Evolutionary conservation across 495 filamentous ascomycete species (phyloP).

Genomic region (Xylaria bambusicola): DNA sequence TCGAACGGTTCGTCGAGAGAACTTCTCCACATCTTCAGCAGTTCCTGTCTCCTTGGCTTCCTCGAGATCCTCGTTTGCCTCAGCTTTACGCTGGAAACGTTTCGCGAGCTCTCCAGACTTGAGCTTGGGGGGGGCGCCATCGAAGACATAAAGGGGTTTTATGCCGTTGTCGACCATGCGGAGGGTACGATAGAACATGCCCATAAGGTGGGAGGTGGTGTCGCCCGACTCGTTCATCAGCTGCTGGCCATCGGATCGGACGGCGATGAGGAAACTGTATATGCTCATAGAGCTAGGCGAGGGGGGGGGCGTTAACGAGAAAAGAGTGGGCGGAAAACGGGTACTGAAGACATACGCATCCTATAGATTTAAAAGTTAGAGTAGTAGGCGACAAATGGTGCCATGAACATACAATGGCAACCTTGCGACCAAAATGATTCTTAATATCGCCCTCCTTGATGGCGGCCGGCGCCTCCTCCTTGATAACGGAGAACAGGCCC

Average conservation of each 20-base stretch:
- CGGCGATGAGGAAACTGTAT: slow-evolving; percentile 97
- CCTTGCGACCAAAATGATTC: slow-evolving; percentile 95
- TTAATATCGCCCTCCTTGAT: slow-evolving; percentile 97
- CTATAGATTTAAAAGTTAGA: slow-evolving; percentile 41
- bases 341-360: slow-evolving; percentile 73
- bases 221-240: slow-evolving; percentile 91
- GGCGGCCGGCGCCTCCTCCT: slow-evolving; percentile 89
- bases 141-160: slow-evolving; percentile 97
- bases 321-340: background rate
- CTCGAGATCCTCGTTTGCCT: slow-evolving; percentile 83
- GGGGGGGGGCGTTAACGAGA: slow-evolving; percentile 27
- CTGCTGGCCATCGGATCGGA: slow-evolving; percentile 94
- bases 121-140: slow-evolving; percentile 92
- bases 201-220: slow-evolving; percentile 97
- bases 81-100: slow-evolving; percentile 85
- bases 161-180: slow-evolving; percentile 99
- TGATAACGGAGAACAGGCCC: slow-evolving; percentile 81
- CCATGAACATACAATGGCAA: slow-evolving; percentile 76
- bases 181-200: slow-evolving; percentile 98
- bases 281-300: slow-evolving; percentile 88
- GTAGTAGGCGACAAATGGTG: background rate
- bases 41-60: slow-evolving; percentile 98
- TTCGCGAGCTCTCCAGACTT: slow-evolving; percentile 96
- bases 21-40: slow-evolving; percentile 96
- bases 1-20: slow-evolving; percentile 88